These are phyloP conservation scores for Trichocladium antarcticum DNA, from an alignment of 495 filamentous ascomycete species.

Conservation along the genomic window DNA sequence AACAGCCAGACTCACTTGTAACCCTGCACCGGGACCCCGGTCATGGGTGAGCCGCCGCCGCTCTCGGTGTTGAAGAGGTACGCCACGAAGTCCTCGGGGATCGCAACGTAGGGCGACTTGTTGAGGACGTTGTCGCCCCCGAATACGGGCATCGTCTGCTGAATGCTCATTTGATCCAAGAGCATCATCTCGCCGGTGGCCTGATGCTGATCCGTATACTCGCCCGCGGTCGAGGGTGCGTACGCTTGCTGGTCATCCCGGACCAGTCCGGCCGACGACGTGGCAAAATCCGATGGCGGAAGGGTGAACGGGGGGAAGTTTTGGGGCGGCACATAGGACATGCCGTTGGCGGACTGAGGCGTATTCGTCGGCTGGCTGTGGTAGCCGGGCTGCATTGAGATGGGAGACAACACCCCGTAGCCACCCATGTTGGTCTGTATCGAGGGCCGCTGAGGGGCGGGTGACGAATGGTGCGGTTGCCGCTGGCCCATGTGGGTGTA, in stretches of 20 bases:
- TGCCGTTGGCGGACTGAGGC: slow-evolving; percentile 30
- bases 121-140: slow-evolving; percentile 64
- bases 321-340: slow-evolving; percentile 40
- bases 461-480: slow-evolving; percentile 33
- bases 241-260: slow-evolving; percentile 28
- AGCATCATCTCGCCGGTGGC: slow-evolving; percentile 42
- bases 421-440: slow-evolving; percentile 36
- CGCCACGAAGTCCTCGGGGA: slow-evolving; percentile 85
- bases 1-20: slow-evolving; percentile 35
- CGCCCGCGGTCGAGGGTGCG: slow-evolving; percentile 30
- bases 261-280: slow-evolving; percentile 21
- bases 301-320: slow-evolving; percentile 46
- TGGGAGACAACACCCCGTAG: slow-evolving; percentile 41
- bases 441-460: slow-evolving; percentile 32
- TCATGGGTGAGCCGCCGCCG: slow-evolving; percentile 34
- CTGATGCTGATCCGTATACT: slow-evolving; percentile 39
- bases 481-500: slow-evolving; percentile 30
- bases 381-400: slow-evolving; percentile 39
- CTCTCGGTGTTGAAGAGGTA: slow-evolving; percentile 69
- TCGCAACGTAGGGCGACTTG: slow-evolving; percentile 71
- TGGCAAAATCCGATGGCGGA: slow-evolving; percentile 42
- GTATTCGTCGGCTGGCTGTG: slow-evolving; percentile 35
- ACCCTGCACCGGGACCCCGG: slow-evolving; percentile 37
- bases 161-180: slow-evolving; percentile 55
- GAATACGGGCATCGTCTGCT: slow-evolving; percentile 71